phyloP scores from a whole-genome alignment of 2,329 filamentous ascomycete species.

The Mycocentrospora acerina region DNA sequence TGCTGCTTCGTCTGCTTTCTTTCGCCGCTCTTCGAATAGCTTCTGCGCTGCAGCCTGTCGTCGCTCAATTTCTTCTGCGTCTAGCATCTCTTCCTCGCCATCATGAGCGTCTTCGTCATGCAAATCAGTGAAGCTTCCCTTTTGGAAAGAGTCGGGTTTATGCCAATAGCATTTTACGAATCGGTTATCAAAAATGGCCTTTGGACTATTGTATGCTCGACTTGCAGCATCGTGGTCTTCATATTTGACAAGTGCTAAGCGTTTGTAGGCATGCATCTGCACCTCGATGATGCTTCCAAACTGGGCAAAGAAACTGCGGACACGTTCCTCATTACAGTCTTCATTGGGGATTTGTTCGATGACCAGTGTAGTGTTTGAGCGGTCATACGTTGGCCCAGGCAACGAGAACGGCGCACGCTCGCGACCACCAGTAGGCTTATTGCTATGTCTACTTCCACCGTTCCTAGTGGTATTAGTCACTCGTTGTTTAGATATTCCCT shows the following conservation, averaged over 20 bases:
- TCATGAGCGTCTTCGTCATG: slow-evolving; percentile 20
- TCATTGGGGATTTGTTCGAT: slow-evolving; percentile 77
- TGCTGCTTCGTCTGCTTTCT: slow-evolving; percentile 64
- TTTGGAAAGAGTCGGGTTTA: slow-evolving; percentile 45
- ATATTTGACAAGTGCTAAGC: slow-evolving; percentile 70
- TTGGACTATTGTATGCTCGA: slow-evolving; percentile 73
- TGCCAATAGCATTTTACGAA: slow-evolving; percentile 86
- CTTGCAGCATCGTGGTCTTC: slow-evolving; percentile 66
- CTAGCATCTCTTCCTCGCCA: slow-evolving; percentile 55
- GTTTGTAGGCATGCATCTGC: slow-evolving; percentile 65
- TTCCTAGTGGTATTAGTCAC: background rate
- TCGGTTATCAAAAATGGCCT: slow-evolving; percentile 79
- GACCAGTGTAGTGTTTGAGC: slow-evolving; percentile 67
- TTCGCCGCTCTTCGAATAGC: slow-evolving; percentile 64
- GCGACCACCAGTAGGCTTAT: slow-evolving; percentile 25
- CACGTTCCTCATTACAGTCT: slow-evolving; percentile 63
- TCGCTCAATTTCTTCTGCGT: slow-evolving; percentile 67
- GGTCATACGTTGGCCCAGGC: slow-evolving; percentile 64
- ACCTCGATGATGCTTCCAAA: slow-evolving; percentile 69
- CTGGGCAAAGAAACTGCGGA: slow-evolving; percentile 69
- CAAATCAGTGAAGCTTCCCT: slow-evolving; percentile 5
- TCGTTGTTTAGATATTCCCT: background rate
- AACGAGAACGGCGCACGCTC: slow-evolving; percentile 61
- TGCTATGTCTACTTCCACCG: slow-evolving; percentile 18
- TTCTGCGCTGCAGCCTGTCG: slow-evolving; percentile 74